Evolutionary conservation across 164 flowering plant species (phyloP), one percentile per base, ranked within the genome.

Genomic region (Tetracentron sinense): DNA sequence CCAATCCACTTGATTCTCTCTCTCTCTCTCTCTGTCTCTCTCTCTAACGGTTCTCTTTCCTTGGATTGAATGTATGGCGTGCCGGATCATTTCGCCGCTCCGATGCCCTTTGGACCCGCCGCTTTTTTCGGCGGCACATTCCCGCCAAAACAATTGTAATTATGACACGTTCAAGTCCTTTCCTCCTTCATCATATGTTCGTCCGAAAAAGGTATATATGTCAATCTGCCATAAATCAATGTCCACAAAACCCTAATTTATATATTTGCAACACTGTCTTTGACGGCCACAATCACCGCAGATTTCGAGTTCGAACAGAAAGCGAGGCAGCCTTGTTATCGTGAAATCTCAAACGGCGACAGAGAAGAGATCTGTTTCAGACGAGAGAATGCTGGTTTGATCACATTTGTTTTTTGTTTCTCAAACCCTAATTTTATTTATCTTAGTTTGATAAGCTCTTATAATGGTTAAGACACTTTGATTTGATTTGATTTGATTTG

Each of bases 301-400:
- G 54, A 17, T 51, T 54, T 58, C 68, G 11, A 35, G 15, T 0
- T 72, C 63, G 25, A 57, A 59, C 46, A 51, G 48, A 58, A 69
- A 50, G 59, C 70, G 69, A 30, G 71, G 70, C 2, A 42, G 72
- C 56, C 23, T 48, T 27, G 44, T 56, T 17, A 48, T 69, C 10
- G 79, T 74, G 44, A 81, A 58, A 58, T 67, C 82, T 53, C 80
- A 69, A 23, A 73, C 70, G 68, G 74, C 80, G 56, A 71, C 69
- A 26, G 85, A 79, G 69, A 77, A 69, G 50, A 72, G 59, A 26
- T 26, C 80, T 0, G 14, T 62, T 50, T 44, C 79, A 0, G 80
- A 69, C 19, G 77, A 83, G 16, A 68, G 77, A 74, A 81, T 85
- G 90, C 83, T 85, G 52, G 90, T 84, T 14, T 28, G 77, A 63